These are phyloP conservation scores for Trichosporon faecale DNA, from an alignment of 1,284 basidiomycete genomes.

Conservation along the genomic window DNA sequence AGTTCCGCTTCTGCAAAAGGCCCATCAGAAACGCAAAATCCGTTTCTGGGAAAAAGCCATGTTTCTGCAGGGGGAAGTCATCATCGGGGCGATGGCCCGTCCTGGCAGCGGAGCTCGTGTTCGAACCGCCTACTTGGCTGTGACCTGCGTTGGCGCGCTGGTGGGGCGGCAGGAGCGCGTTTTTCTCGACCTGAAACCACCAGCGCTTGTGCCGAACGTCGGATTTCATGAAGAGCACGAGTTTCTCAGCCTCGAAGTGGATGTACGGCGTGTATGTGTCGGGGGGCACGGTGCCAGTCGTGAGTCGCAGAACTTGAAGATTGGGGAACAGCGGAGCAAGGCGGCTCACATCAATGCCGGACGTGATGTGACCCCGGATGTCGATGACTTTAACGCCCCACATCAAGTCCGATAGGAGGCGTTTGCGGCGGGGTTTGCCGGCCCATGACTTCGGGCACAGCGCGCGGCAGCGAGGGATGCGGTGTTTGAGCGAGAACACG, in stretches of 20 bases:
- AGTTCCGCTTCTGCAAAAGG: too few relatives aligned
- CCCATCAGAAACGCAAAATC: too few relatives aligned
- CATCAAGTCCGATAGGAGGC: background rate
- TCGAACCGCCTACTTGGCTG: too few relatives aligned
- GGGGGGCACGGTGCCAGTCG: background rate
- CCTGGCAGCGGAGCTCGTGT: too few relatives aligned
- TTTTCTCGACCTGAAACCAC: background rate
- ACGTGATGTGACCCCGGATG: background rate
- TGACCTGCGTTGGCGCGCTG: too few relatives aligned
- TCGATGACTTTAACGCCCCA: background rate
- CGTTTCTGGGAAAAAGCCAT: too few relatives aligned
- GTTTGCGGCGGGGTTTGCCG: too few relatives aligned
- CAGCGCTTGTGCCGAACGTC: background rate
- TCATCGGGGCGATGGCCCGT: too few relatives aligned
- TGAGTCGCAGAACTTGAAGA: background rate
- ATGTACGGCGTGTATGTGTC: background rate
- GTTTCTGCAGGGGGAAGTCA: too few relatives aligned
- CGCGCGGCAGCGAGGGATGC: background rate
- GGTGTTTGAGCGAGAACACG: background rate
- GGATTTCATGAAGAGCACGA: conserved; percentile 1
- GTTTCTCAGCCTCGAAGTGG: background rate
- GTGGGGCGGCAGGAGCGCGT: too few relatives aligned
- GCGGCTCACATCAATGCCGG: background rate
- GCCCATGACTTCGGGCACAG: background rate
- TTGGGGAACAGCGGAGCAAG: background rate